Evolutionary conservation across 179 eudicot genomes (phyloP).

Genomic region (Camellia oleifera): DNA sequence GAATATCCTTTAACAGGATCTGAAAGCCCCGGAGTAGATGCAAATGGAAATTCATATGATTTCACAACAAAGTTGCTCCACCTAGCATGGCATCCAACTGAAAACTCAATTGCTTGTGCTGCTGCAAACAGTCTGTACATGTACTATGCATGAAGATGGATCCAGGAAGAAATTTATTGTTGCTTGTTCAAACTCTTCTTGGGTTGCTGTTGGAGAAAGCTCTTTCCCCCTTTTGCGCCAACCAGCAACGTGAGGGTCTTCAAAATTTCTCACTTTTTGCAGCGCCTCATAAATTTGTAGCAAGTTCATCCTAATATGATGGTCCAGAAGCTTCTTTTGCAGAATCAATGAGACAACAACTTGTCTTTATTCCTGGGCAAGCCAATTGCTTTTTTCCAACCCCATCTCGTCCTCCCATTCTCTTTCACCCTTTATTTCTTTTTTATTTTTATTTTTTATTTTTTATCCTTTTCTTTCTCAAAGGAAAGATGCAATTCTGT

Average conservation of each 20-base stretch:
- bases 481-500: constrained; percentile 35
- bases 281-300: constrained; percentile 33
- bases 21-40: constrained; percentile 51
- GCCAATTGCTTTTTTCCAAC: constrained; percentile 8
- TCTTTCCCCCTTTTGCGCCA: constrained; percentile 30
- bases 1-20: constrained; percentile 32
- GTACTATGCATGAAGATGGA: constrained; percentile 41
- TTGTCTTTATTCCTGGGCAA: constrained; percentile 18
- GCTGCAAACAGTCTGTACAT: constrained; percentile 67
- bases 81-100: constrained; percentile 75
- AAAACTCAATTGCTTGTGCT: constrained; percentile 78
- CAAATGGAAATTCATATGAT: constrained; percentile 66
- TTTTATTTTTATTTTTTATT: constrained; percentile 16
- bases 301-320: constrained; percentile 5
- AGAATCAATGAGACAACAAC: constrained; percentile 22
- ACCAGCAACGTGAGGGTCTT: constrained; percentile 21
- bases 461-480: constrained; percentile 26
- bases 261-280: constrained; percentile 25
- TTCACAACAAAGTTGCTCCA: constrained; percentile 71
- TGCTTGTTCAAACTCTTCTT: constrained; percentile 22
- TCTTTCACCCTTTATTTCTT: constrained; percentile 30
- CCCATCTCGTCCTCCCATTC: background rate
- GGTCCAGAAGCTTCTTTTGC: constrained; percentile 16
- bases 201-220: constrained; percentile 25
- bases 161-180: constrained; percentile 19